Base-by-base conservation (phyloP, 2,329 filamentous ascomycete genomes). In the Paraphaeosphaeria sporulosa region DNA sequence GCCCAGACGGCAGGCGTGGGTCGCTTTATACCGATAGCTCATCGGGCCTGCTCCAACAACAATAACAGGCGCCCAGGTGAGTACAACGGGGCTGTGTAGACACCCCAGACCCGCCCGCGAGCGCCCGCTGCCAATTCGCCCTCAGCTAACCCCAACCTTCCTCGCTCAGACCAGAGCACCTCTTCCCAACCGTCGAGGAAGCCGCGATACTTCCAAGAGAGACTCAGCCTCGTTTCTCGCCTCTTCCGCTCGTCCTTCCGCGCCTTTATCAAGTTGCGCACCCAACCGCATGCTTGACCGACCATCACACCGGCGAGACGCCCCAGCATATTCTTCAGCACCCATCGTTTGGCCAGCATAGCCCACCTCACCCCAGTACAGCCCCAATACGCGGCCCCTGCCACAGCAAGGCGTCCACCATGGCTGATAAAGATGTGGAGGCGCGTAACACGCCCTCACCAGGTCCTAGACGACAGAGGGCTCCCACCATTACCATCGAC, bases 401-500 rank as follows among this genome's bases (percentile, higher is more conserved):
- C 36, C 51, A 56, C 42, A 38, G 19, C 59, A 58, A 71, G 70
- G 68, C 69, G 34, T 53, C 63, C 65, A 61, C 55, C 30, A 78
- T 78, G 74, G 65, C 71, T 44, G 68, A 73, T n/a, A 67, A 71
- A 58, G 68, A 62, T 51, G 44, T 53, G 21, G 64, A 64, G 42
- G 62, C 65, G 57, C 65, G 69, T 38, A 59, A 68, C 44, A 68
- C 68, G 44, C 69, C 70, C 30, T 72, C 71, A 23, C 70, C 71
- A 13, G 74, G 68, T 51, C 73, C 75, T 64, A 67, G 72, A 63
- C 70, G 78, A 57, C 73, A 77, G 60, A 72, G 82, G 57, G 82
- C 82, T 60, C 82, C 82, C 36, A 84, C 82, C 55, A 84, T 84
- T 61, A 84, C 82, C 57, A 83, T 84, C 63, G 81, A 84, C 72